phyloP scores from a whole-genome alignment of 2,329 filamentous ascomycete genomes.

The Xylariaceae sp. region DNA sequence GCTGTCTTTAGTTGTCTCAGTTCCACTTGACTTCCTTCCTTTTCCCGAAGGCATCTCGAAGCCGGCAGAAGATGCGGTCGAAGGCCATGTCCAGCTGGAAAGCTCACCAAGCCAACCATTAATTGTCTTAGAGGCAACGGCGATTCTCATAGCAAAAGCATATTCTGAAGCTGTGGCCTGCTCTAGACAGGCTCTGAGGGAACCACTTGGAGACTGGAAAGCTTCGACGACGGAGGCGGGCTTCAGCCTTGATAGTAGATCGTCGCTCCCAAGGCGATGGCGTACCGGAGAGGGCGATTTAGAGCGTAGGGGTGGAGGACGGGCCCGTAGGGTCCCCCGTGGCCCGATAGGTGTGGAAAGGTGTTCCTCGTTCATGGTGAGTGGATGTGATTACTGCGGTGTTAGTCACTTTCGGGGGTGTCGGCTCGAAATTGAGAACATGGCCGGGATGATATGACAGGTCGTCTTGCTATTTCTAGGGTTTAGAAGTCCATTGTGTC shows the following conservation, averaged over 20 bases:
- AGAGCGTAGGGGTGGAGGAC: conserved; percentile 38
- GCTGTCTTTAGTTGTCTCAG: conserved; percentile 19
- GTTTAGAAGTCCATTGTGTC: conserved; percentile 24
- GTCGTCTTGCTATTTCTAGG: conserved; percentile 14
- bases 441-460: conserved; percentile 19
- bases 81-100: conserved; percentile 54
- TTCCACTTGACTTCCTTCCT: conserved; percentile 35
- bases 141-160: conserved; percentile 67
- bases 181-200: conserved; percentile 57
- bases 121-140: conserved; percentile 66
- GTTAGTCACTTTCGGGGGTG: conserved; percentile 20
- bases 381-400: conserved; percentile 12
- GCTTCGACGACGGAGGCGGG: conserved; percentile 59
- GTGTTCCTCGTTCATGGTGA: conserved; percentile 31
- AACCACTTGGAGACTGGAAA: conserved; percentile 50
- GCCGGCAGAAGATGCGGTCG: conserved; percentile 45
- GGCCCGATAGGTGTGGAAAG: conserved; percentile 34
- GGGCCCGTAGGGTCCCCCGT: conserved; percentile 37
- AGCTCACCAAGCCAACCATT: conserved; percentile 75
- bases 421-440: conserved; percentile 15
- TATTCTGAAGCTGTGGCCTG: conserved; percentile 61
- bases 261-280: conserved; percentile 45
- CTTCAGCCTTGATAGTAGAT: conserved; percentile 58
- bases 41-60: conserved; percentile 48
- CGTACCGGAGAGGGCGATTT: conserved; percentile 44